Conservation (phyloP, 169 alveolate species). For the Plasmodium chabaudi region DNA sequence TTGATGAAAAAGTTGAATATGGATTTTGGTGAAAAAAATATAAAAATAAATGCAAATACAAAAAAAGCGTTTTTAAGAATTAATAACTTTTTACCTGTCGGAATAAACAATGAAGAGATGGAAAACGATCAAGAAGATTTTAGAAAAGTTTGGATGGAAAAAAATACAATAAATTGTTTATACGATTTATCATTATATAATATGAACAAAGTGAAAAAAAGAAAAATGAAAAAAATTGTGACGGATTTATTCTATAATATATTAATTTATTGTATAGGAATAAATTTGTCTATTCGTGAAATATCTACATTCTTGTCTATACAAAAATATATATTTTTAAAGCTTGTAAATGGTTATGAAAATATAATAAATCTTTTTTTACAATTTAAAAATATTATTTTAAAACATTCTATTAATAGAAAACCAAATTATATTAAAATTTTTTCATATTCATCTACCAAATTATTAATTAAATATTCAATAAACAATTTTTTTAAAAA, state of each 20-base stretch:
- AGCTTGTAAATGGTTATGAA: slow-evolving; percentile 15
- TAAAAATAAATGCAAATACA: background rate
- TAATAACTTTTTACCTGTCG: slow-evolving; percentile 53
- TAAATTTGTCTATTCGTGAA: slow-evolving; percentile 32
- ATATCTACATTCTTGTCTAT: slow-evolving; percentile 59
- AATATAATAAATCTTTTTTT: slow-evolving; percentile 38
- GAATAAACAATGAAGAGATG: slow-evolving; percentile 8
- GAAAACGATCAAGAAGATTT: background rate
- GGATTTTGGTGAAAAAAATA: slow-evolving; percentile 4
- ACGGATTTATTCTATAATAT: slow-evolving; percentile 37
- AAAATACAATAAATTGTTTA: background rate
- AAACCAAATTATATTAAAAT: slow-evolving; percentile 37
- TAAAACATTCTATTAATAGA: slow-evolving; percentile 50
- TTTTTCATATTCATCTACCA: slow-evolving; percentile 42
- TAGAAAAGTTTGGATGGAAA: background rate
- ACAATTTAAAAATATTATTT: slow-evolving; percentile 38
- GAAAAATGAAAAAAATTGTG: slow-evolving; percentile 44
- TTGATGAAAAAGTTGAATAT: slow-evolving; percentile 20
- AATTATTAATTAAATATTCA: slow-evolving; percentile 40
- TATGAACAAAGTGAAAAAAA: slow-evolving; percentile 1
- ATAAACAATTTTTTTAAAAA: slow-evolving; percentile 33
- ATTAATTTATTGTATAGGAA: slow-evolving; percentile 26
- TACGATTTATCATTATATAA: background rate
- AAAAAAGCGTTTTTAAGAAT: background rate
- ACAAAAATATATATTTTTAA: slow-evolving; percentile 35